Conservation (phyloP, 1,284 basidiomycete species). For the Tilletia walkeri region DNA sequence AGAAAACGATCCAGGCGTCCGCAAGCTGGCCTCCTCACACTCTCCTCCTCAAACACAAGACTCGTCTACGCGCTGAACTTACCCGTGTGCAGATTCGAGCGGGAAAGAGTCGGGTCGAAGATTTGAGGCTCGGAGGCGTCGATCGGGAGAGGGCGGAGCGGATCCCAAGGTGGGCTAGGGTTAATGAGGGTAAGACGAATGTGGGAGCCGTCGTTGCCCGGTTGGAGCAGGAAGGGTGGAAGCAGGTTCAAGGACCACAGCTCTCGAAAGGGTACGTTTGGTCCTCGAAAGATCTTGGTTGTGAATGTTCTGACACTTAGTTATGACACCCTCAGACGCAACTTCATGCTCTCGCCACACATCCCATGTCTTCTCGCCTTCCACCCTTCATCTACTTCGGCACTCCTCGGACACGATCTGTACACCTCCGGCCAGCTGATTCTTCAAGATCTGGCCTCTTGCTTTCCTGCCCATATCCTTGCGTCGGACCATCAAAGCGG, state of each 20-base stretch:
- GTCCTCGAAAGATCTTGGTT: slow-evolving; percentile 51
- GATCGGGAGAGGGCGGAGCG: slow-evolving; percentile 28
- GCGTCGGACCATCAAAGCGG: slow-evolving; percentile 22
- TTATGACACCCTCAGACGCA: slow-evolving; percentile 54
- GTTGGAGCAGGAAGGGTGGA: slow-evolving; percentile 59
- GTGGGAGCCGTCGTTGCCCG: slow-evolving; percentile 62
- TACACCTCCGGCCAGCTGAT: slow-evolving; percentile 79
- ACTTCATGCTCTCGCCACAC: slow-evolving; percentile 60
- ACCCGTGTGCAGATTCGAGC: slow-evolving; percentile 71
- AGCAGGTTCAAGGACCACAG: slow-evolving; percentile 24
- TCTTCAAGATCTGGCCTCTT: slow-evolving; percentile 95
- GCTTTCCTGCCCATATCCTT: slow-evolving; percentile 82
- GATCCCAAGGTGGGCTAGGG: slow-evolving; percentile 49
- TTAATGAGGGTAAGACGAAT: slow-evolving; percentile 36
- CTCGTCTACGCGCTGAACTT: slow-evolving; percentile 80
- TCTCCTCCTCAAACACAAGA: slow-evolving; percentile 68
- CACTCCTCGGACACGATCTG: slow-evolving; percentile 46
- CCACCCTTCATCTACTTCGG: slow-evolving; percentile 60
- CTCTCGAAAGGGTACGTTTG: slow-evolving; percentile 29
- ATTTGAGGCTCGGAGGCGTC: slow-evolving; percentile 39
- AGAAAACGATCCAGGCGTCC: slow-evolving; percentile 42
- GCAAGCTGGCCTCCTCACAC: slow-evolving; percentile 45
- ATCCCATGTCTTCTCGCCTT: slow-evolving; percentile 78
- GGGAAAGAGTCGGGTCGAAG: slow-evolving; percentile 36
- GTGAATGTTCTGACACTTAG: slow-evolving; percentile 83